phyloP scores from a whole-genome alignment of 352 stramenopile genomes.

The Pythium biforme region DNA sequence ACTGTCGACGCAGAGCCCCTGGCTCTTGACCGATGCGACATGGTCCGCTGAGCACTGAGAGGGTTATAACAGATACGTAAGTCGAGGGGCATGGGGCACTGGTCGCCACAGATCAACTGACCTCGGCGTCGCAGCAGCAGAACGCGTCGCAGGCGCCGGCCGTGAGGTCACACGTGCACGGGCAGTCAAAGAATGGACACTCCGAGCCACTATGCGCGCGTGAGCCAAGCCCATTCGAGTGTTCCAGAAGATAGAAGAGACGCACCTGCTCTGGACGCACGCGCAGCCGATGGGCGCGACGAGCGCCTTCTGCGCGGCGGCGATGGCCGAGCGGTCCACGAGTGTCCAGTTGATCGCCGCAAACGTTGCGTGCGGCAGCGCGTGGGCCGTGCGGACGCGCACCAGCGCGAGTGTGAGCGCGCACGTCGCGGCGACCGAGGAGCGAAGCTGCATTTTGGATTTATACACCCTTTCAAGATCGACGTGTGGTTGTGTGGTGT shows the following conservation, averaged over 20 bases:
- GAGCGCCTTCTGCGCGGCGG: constrained; percentile 24
- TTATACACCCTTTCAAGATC: constrained; percentile 1
- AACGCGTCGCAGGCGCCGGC: constrained; percentile 43
- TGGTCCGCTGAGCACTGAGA: constrained; percentile 35
- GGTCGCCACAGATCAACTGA: too few relatives aligned
- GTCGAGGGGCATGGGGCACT: not conserved
- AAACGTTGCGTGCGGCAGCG: constrained; percentile 15
- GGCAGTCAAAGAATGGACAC: constrained; percentile 43
- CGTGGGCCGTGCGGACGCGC: not conserved
- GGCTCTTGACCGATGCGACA: constrained; percentile 5
- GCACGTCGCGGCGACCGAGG: not conserved
- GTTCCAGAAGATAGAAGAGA: not conserved
- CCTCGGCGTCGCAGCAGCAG: constrained; percentile 52
- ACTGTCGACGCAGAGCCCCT: constrained; percentile 31
- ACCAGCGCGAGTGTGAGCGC: not conserved
- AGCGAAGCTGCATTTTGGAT: too few relatives aligned
- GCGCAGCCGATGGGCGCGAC: constrained; percentile 39
- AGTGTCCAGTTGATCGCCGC: constrained; percentile 49
- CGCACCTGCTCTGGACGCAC: constrained; percentile 32
- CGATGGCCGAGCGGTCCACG: constrained; percentile 32
- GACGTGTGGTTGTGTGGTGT: not conserved
- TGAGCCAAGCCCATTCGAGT: too few relatives aligned
- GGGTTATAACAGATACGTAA: not conserved
- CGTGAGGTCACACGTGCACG: constrained; percentile 46
- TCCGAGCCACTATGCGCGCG: constrained; percentile 5